Evolutionary conservation across 768 basidiomycete species (phyloP).

Genomic region (Gelatoporia subvermispora): DNA sequence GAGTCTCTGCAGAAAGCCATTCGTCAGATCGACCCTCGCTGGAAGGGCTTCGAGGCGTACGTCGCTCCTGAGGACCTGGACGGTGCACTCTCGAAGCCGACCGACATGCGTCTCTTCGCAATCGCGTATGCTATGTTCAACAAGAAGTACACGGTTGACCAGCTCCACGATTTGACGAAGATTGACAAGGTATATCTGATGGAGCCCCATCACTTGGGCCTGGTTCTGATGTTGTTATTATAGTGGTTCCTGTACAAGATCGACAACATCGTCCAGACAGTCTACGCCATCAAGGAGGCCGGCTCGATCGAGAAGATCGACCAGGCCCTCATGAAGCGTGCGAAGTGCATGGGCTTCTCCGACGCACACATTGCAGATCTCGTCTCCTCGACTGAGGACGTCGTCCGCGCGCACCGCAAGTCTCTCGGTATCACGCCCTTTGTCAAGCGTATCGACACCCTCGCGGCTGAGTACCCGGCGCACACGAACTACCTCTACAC

Average conservation of each 20-base stretch:
- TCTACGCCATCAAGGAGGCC: constrained; percentile 64
- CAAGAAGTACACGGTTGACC: constrained; percentile 85
- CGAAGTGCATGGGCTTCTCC: constrained; percentile 95
- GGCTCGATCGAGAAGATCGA: constrained; percentile 67
- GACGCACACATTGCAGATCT: constrained; percentile 89
- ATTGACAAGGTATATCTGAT: constrained; percentile 76
- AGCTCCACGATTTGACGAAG: constrained; percentile 90
- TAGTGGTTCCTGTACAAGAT: constrained; percentile 99
- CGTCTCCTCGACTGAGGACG: constrained; percentile 64
- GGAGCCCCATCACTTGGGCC: too few species aligned
- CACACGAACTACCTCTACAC: constrained; percentile 99
- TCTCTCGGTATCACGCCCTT: constrained; percentile 86
- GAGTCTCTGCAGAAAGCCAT: constrained; percentile 98
- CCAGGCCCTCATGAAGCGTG: constrained; percentile 73
- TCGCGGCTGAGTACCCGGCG: constrained; percentile 97
- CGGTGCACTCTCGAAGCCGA: constrained; percentile 72
- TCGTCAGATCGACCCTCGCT: constrained; percentile 94
- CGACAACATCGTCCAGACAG: constrained; percentile 94
- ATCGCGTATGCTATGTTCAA: constrained; percentile 98
- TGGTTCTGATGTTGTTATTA: neutral
- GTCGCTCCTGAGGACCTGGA: constrained; percentile 84
- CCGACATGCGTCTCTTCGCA: constrained; percentile 94
- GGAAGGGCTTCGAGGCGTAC: constrained; percentile 96
- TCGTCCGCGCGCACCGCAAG: constrained; percentile 83
- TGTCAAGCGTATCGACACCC: constrained; percentile 98